Percentiles rank a stretch among this genome's conserved stretches.
phyloP scores from a whole-genome alignment of 495 filamentous ascomycete genomes.

The Daldinia concentrica region DNA sequence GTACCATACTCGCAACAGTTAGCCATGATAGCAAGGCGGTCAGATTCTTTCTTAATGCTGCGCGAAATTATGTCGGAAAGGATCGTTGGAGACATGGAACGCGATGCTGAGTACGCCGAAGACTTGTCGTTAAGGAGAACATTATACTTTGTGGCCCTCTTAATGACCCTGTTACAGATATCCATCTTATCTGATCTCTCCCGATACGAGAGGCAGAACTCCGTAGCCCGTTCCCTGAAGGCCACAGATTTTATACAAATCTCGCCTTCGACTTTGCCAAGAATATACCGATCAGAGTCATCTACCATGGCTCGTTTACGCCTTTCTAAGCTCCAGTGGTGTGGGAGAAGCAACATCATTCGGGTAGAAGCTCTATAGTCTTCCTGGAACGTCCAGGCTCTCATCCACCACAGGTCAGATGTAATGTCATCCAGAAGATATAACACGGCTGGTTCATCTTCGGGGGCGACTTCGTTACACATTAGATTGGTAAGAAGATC shows the following conservation, averaged over 20 bases:
- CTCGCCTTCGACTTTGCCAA: conserved; percentile 46
- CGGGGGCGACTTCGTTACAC: conserved; percentile 25
- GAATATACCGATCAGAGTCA: conserved; percentile 12
- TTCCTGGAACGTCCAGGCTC: conserved; percentile 50
- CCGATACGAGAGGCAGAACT: conserved; percentile 44
- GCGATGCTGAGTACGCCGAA: conserved; percentile 26
- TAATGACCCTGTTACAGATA: conserved; percentile 41
- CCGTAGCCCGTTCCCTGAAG: conserved; percentile 39
- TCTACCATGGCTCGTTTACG: conserved; percentile 31
- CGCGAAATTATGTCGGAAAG: conserved; percentile 40
- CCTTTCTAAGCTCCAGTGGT: conserved; percentile 36
- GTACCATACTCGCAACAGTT: conserved; percentile 46
- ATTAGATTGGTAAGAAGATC: conserved; percentile 40
- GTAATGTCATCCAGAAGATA: conserved; percentile 43
- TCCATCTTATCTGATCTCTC: conserved; percentile 23
- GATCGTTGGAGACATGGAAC: conserved; percentile 47
- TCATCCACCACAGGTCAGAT: conserved; percentile 46
- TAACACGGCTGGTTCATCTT: conserved; percentile 38
- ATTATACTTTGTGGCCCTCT: conserved; percentile 43
- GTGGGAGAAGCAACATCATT: conserved; percentile 46
- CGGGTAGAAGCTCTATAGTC: conserved; percentile 44
- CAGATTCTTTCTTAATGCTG: conserved; percentile 40
- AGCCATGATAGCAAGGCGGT: conserved; percentile 45
- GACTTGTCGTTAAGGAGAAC: conserved; percentile 40
- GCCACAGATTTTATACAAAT: conserved; percentile 45